Conservation (phyloP, 768 basidiomycete species). For the Hypsizygus marmoreus region DNA sequence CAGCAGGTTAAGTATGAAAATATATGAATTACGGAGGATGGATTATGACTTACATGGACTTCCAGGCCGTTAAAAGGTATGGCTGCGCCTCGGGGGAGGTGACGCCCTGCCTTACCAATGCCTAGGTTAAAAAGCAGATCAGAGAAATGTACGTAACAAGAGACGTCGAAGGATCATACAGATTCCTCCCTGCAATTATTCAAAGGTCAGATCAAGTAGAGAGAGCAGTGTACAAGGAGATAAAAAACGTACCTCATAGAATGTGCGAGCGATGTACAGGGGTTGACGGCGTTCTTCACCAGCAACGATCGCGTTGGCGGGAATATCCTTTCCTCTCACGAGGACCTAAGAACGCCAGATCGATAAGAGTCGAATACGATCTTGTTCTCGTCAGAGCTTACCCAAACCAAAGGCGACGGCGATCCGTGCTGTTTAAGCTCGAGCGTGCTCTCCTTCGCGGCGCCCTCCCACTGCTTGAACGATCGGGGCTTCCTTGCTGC, state of each 20-base stretch:
- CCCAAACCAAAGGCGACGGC: conserved; percentile 24
- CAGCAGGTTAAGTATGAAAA: too few species aligned
- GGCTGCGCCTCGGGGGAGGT: conserved; percentile 22
- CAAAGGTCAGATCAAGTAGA: background rate
- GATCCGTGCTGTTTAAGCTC: conserved; percentile 16
- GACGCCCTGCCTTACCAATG: conserved; percentile 22
- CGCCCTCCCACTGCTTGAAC: conserved; percentile 22
- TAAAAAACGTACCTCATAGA: conserved; percentile 17
- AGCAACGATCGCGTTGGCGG: conserved; percentile 20
- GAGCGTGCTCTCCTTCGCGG: conserved; percentile 16
- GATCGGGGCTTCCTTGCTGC: conserved; percentile 18
- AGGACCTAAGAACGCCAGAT: conserved; percentile 8
- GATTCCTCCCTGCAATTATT: conserved; percentile 6
- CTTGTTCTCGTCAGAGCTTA: background rate
- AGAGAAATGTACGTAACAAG: background rate
- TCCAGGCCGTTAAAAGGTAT: conserved; percentile 23
- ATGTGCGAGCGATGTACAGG: conserved; percentile 22
- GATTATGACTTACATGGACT: conserved; percentile 14
- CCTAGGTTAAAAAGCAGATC: conserved; percentile 9
- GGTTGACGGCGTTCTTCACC: conserved; percentile 22
- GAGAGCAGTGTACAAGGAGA: too few species aligned
- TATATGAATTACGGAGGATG: background rate
- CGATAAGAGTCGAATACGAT: background rate
- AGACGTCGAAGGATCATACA: background rate
- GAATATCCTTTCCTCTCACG: conserved; percentile 20